Base-by-base conservation (phyloP, 1,284 basidiomycete species). In the Apiotrichum gamsii region DNA sequence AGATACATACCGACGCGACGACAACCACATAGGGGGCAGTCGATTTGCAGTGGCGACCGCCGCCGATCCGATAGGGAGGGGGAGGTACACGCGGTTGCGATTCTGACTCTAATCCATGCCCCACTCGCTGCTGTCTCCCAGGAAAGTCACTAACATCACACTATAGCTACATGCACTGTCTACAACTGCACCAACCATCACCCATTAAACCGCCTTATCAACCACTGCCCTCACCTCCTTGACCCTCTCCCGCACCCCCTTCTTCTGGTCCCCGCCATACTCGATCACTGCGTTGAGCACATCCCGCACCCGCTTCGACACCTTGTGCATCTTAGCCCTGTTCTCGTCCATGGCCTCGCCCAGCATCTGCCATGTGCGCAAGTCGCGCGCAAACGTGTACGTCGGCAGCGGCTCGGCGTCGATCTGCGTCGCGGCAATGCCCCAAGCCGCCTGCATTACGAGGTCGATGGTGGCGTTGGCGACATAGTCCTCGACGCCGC, bases 381-480 rank as follows among this genome's bases (percentile, higher is more conserved):
- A 52, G 52, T 73, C 71, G 21, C 71, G 51, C 1, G 71, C 70
- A 39, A 73, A 72, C 0, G 70, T 71, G 47, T 72, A 67, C 11
- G 71, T 72, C 69, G 71, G 69, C 23, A 73, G 45, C 20, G 49
- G 40, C n/a, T 69, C 64, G 15, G 53, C 52, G 10, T 49, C 59
- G 16, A 67, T 47, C 41, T 68, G 61, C 11, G 51, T 54, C 18
- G 62, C 61, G 0, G 60, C 67, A 8, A 73, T 43, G 24, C 56
- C 57, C 70, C 70, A 72, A 10, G 54, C 56, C 3, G 57, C 62
- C 66, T 72, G 67, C 28, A 71, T 62, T 10, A 72, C 59, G 36
- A 73, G 51, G 58, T 73, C 71, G 50, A 72, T 47, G n/a, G 61
- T 59, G 4, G 71, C 69, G 51, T 73, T 73, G 9, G 70, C 65